These are phyloP conservation scores for Microthlaspi erraticum DNA, from an alignment of 345 rosid species.

Conservation along the genomic window DNA sequence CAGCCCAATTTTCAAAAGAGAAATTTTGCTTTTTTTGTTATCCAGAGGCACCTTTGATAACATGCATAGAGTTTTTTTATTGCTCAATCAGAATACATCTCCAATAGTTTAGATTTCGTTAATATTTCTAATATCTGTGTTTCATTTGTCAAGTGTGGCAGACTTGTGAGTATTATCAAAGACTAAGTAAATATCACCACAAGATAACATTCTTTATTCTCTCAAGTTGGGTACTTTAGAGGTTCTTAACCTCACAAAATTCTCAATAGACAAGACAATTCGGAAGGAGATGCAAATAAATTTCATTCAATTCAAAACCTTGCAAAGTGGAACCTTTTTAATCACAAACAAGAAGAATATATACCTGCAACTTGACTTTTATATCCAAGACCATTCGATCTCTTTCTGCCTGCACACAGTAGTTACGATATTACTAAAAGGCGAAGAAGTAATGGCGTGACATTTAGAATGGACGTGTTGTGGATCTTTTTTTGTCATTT, in stretches of 20 bases:
- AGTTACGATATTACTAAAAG: constrained; percentile 25
- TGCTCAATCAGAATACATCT: not conserved
- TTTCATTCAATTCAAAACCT: constrained; percentile 21
- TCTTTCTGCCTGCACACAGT: constrained; percentile 76
- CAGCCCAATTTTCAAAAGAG: not conserved
- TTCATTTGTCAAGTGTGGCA: constrained; percentile 26
- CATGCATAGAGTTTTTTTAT: constrained; percentile 10
- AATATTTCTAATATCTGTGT: not conserved
- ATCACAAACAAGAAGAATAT: constrained; percentile 19
- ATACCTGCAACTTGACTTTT: constrained; percentile 95
- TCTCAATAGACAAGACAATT: constrained; percentile 3
- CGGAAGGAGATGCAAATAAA: constrained; percentile 3
- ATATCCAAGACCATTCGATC: constrained; percentile 99
- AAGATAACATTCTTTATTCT: not conserved
- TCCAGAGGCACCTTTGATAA: not conserved
- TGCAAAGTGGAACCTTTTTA: constrained; percentile 24
- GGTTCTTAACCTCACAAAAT: constrained; percentile 26
- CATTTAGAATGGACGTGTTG: constrained; percentile 15
- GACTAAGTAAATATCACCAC: constrained; percentile 24
- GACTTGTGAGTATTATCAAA: constrained; percentile 2
- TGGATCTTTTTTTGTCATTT: constrained; percentile 22
- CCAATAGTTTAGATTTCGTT: constrained; percentile 1
- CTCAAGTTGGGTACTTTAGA: constrained; percentile 7
- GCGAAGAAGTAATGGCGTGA: constrained; percentile 25
- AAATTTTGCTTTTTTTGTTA: not conserved